Percentiles rank a stretch among this genome's conserved stretches.
These are phyloP conservation scores for Cutaneotrichosporon sp. DNA, from an alignment of 1,284 basidiomycete genomes.

Conservation along the genomic window DNA sequence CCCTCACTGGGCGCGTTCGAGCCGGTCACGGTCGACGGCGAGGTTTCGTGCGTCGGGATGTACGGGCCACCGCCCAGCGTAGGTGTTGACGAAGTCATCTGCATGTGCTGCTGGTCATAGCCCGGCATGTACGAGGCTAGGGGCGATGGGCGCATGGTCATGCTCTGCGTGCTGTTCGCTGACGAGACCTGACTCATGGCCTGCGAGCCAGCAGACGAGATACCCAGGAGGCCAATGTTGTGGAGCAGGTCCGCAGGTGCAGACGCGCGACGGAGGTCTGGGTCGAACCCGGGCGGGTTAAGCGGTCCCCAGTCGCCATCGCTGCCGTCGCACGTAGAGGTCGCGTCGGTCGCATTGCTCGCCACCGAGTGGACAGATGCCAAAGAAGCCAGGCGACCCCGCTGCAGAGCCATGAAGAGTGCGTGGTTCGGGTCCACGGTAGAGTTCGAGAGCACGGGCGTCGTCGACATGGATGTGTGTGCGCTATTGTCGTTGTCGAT, in stretches of 20 bases:
- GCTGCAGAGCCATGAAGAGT: constrained; percentile 35
- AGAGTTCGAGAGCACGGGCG: not conserved
- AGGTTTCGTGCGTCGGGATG: constrained; percentile 16
- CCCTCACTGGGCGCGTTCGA: constrained; percentile 17
- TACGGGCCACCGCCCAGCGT: constrained; percentile 22
- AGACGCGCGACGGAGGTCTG: constrained; percentile 34
- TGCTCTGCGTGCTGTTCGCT: not conserved
- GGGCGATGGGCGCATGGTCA: constrained; percentile 17
- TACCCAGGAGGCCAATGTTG: constrained; percentile 34
- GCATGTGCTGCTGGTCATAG: constrained; percentile 6
- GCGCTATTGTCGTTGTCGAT: not conserved
- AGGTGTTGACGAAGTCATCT: constrained; percentile 1
- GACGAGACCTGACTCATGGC: constrained; percentile 10
- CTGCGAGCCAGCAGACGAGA: constrained; percentile 18
- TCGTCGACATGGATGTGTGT: constrained; percentile 3
- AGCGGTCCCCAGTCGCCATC: constrained; percentile 18
- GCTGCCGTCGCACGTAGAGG: constrained; percentile 34
- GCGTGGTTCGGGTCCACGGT: constrained; percentile 27
- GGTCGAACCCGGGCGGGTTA: constrained; percentile 30
- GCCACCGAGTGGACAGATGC: constrained; percentile 32
- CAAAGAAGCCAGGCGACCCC: constrained; percentile 43
- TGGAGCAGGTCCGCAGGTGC: constrained; percentile 33
- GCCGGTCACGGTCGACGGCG: constrained; percentile 11
- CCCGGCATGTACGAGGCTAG: constrained; percentile 11
- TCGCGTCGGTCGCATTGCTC: constrained; percentile 30